Evolutionary conservation across 129 eudicot species (phyloP), one percentile per base, ranked within the genome.

Genomic region (Flaveria bidentis): DNA sequence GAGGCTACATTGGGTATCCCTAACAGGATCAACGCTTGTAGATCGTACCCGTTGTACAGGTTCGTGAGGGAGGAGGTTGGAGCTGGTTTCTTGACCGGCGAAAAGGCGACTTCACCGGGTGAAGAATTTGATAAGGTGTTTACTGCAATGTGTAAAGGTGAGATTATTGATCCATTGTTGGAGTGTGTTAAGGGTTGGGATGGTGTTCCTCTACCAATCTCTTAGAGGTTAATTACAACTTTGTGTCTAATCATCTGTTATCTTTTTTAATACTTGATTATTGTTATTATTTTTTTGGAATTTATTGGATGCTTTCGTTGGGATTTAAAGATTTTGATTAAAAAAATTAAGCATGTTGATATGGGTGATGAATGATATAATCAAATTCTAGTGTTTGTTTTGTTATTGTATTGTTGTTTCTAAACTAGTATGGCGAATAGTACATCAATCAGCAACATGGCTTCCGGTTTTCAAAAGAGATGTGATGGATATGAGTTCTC

Each of bases 111-210:
- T 0, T 90, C 96, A 62, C 96, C 96, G 0, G 96, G 92, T 3
- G 96, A 90, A 58, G 96, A 90, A 46, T 81, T 86, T n/a, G 96
- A 90, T 69, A 90, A 87, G 88, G 96, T 90, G 69, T 90, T 90
- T 9, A 82, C 82, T 2, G 96, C 96, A 25, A 72, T 90, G 86
- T 78, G 86, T 70, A 77, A 85, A 49, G 96, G 96, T 10, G 62
- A 85, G 33, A 73, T 90, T 44, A 88, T 90, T 13, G 96, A 90
- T 85, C 96, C 96, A 2, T 79, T 90, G 88, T 44, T 90, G 77
- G 86, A 87, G 39, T 90, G 96, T 74, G 87, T 90, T 53, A 58
- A 83, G 56, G 81, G 78, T 7, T 90, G 96, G 96, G 62, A 90
- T 77, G 96, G 96, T 51, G 85, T 77, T 28, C 96, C 96, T 71